Percentiles rank a stretch among this genome's conserved stretches.
These are phyloP conservation scores for Neohortaea acidophila DNA, from an alignment of 495 filamentous ascomycete species.

Conservation along the genomic window DNA sequence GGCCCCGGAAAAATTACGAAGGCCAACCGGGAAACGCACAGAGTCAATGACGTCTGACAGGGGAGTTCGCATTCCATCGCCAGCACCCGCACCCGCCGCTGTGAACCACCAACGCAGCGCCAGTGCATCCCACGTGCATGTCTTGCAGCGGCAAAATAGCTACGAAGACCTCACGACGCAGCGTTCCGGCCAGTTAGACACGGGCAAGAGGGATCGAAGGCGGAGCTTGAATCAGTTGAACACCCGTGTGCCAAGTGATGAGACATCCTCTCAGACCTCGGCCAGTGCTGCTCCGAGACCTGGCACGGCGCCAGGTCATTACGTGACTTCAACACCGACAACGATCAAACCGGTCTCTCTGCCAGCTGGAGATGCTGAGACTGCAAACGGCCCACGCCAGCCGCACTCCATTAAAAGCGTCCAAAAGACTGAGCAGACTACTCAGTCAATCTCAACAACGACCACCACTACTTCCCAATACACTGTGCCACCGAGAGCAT, in stretches of 20 bases:
- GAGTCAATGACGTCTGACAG: slow-evolving; percentile 24
- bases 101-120: slow-evolving; percentile 21
- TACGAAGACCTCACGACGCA: slow-evolving; percentile 39
- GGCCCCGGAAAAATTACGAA: slow-evolving; percentile 51
- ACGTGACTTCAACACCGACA: slow-evolving; percentile 18
- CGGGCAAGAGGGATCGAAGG: slow-evolving; percentile 61
- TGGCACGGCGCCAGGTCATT: slow-evolving; percentile 4
- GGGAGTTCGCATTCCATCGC: slow-evolving; percentile 11
- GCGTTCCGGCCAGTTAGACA: slow-evolving; percentile 35
- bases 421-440: not conserved
- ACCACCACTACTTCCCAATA: slow-evolving; percentile 25
- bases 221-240: slow-evolving; percentile 74
- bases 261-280: not conserved
- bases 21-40: slow-evolving; percentile 35
- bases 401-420: slow-evolving; percentile 3
- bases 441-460: too few relatives aligned
- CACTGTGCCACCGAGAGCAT: slow-evolving; percentile 51
- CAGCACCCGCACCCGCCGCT: slow-evolving; percentile 25
- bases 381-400: slow-evolving; percentile 6
- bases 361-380: slow-evolving; percentile 44
- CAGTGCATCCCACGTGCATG: slow-evolving; percentile 14
- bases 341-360: slow-evolving; percentile 23
- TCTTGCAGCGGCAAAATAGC: slow-evolving; percentile 29
- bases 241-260: too few relatives aligned
- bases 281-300: slow-evolving; percentile 14